Conservation (phyloP, 306 rosid genomes). For the Rubus parviflorus region DNA sequence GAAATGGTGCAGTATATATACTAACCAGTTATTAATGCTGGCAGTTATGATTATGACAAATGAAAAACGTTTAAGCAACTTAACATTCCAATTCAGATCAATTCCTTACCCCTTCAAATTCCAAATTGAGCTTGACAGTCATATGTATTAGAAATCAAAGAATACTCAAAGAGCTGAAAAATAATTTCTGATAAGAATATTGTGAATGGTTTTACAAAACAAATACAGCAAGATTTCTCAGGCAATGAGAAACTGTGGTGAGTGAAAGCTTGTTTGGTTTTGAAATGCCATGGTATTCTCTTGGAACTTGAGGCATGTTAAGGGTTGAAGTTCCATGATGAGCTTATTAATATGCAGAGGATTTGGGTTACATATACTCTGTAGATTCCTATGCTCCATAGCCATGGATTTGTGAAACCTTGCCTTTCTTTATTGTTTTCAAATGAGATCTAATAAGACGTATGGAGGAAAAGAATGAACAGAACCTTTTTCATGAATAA, state of each 20-base stretch:
- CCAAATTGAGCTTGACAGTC: background rate
- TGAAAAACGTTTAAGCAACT: background rate
- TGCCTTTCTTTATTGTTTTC: background rate
- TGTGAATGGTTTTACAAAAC: background rate
- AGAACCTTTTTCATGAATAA: background rate
- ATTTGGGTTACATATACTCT: background rate
- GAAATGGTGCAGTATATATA: background rate
- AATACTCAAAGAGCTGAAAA: background rate
- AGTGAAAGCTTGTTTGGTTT: background rate
- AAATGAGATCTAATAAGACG: background rate
- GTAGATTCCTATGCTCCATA: background rate
- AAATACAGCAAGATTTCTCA: background rate
- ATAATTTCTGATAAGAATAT: background rate
- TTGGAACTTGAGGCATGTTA: background rate
- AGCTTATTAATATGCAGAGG: slow-evolving; percentile 1
- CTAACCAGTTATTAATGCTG: background rate
- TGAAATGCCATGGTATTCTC: background rate
- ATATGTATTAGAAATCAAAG: background rate
- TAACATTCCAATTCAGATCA: background rate
- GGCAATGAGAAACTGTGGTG: background rate
- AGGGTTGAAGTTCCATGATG: background rate
- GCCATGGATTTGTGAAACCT: background rate
- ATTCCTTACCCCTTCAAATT: background rate
- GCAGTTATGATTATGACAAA: background rate
- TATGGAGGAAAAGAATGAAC: background rate